These are phyloP conservation scores for Millerozyma miso DNA, from an alignment of 805 yeast genomes.

Conservation along the genomic window DNA sequence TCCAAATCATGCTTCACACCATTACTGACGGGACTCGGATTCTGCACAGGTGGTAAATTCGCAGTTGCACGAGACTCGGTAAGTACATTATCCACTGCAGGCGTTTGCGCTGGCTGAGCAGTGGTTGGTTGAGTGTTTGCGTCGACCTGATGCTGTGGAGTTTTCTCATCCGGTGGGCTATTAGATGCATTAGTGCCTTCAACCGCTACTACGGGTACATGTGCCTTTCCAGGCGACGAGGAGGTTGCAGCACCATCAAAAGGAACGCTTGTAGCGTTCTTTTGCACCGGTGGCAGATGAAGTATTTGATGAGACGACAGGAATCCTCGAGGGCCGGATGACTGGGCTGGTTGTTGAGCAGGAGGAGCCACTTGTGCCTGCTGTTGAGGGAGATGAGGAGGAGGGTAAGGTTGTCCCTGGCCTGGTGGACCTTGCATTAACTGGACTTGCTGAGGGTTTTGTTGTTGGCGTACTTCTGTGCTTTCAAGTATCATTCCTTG, in stretches of 20 bases:
- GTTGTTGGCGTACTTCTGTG: slow-evolving; percentile 26
- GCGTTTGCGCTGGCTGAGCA: slow-evolving; percentile 3
- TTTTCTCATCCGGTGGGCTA: not conserved
- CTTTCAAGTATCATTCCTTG: slow-evolving; percentile 60
- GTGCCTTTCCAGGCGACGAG: slow-evolving; percentile 1
- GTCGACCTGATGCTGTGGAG: slow-evolving; percentile 1
- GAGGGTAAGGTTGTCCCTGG: slow-evolving; percentile 12
- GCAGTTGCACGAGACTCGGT: slow-evolving; percentile 1
- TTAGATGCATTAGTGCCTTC: not conserved
- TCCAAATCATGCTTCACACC: slow-evolving; percentile 34
- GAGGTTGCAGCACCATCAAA: slow-evolving; percentile 4
- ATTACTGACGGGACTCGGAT: slow-evolving; percentile 9
- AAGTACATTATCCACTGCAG: slow-evolving; percentile 2
- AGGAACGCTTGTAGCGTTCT: not conserved
- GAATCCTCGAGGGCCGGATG: slow-evolving; percentile 1
- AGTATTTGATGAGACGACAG: slow-evolving; percentile 7
- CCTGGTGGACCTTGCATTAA: slow-evolving; percentile 10
- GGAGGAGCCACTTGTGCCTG: slow-evolving; percentile 3
- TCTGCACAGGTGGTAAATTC: slow-evolving; percentile 4
- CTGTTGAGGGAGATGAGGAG: slow-evolving; percentile 9
- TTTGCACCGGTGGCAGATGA: slow-evolving; percentile 5
- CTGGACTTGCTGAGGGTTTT: slow-evolving; percentile 8
- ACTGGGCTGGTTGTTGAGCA: slow-evolving; percentile 12
- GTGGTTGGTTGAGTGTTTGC: slow-evolving; percentile 4
- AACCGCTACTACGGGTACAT: not conserved